Evolutionary conservation across 345 rosid genomes (phyloP).

Genomic region (Barbarea vulgaris): DNA sequence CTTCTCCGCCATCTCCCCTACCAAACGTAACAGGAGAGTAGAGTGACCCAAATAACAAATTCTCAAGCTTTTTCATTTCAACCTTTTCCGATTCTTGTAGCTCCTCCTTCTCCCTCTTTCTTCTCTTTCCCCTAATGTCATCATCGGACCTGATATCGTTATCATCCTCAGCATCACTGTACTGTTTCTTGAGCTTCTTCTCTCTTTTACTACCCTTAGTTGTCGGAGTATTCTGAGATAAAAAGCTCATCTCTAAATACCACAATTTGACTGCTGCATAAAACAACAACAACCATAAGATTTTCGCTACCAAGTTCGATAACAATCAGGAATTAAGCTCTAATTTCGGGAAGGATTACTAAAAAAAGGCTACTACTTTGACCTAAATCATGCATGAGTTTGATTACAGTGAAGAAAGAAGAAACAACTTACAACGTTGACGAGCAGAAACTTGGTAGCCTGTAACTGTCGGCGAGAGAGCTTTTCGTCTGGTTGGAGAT

Average conservation of each 20-base stretch:
- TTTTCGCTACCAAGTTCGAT: neutral
- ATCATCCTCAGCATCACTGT: constrained; percentile 40
- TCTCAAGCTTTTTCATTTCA: constrained; percentile 78
- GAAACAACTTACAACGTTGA: constrained; percentile 27
- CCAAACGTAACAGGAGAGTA: constrained; percentile 79
- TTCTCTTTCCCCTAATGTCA: constrained; percentile 52
- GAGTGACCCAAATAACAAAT: constrained; percentile 72
- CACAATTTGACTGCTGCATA: constrained; percentile 8
- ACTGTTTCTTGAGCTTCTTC: constrained; percentile 35
- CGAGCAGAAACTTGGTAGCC: constrained; percentile 15
- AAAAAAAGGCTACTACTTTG: neutral
- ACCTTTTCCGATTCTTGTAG: constrained; percentile 52
- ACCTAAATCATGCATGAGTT: neutral
- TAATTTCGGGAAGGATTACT: neutral
- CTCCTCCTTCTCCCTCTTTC: constrained; percentile 59
- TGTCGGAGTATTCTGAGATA: constrained; percentile 61
- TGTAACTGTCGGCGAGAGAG: constrained; percentile 35
- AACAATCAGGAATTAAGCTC: neutral
- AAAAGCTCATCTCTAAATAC: constrained; percentile 53
- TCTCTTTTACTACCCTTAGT: constrained; percentile 44
- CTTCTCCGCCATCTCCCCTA: constrained; percentile 44
- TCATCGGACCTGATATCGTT: constrained; percentile 42
- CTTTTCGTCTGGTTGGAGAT: constrained; percentile 1
- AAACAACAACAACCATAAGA: constrained; percentile 21
- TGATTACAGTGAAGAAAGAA: neutral